Conservation (phyloP, 2,329 filamentous ascomycete genomes). For the Thelonectria blattea region DNA sequence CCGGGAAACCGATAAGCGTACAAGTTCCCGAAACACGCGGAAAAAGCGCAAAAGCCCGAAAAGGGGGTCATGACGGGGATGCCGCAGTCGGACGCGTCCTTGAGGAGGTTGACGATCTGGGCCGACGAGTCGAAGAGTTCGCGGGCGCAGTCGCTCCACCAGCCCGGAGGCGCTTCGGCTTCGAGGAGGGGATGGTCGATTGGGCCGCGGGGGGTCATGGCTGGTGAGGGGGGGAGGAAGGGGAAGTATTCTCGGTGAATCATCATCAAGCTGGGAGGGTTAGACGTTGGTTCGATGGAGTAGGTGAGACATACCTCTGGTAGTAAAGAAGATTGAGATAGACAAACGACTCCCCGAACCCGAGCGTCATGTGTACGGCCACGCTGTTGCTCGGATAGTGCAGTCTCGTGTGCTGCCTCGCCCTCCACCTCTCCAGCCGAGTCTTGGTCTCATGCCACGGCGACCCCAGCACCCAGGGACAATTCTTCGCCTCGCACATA, state of each 20-base stretch:
- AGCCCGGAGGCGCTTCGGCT: slow-evolving; percentile 45
- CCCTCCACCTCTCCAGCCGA: slow-evolving; percentile 45
- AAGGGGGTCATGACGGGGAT: slow-evolving; percentile 49
- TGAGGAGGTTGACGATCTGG: slow-evolving; percentile 43
- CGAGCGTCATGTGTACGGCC: slow-evolving; percentile 47
- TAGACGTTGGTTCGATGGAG: background rate
- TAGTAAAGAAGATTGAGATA: slow-evolving; percentile 53
- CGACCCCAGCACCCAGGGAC: slow-evolving; percentile 47
- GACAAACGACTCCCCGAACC: slow-evolving; percentile 49
- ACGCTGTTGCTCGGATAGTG: slow-evolving; percentile 47
- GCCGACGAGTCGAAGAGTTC: slow-evolving; percentile 46
- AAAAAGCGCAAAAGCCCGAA: slow-evolving; percentile 53
- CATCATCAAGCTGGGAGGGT: slow-evolving; percentile 46
- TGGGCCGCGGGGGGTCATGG: slow-evolving; percentile 45
- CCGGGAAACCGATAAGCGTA: slow-evolving; percentile 48
- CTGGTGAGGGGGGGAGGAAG: slow-evolving; percentile 45
- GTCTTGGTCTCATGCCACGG: slow-evolving; percentile 42
- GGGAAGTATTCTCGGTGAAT: slow-evolving; percentile 52
- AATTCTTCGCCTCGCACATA: slow-evolving; percentile 47
- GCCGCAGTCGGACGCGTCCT: slow-evolving; percentile 46
- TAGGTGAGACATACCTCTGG: slow-evolving; percentile 44
- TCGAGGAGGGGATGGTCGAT: slow-evolving; percentile 49
- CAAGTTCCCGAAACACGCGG: slow-evolving; percentile 49
- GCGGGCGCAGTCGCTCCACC: slow-evolving; percentile 48
- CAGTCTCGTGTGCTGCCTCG: slow-evolving; percentile 43